Base-by-base conservation (phyloP, 768 basidiomycete genomes). In the Lenzites betulinus region DNA sequence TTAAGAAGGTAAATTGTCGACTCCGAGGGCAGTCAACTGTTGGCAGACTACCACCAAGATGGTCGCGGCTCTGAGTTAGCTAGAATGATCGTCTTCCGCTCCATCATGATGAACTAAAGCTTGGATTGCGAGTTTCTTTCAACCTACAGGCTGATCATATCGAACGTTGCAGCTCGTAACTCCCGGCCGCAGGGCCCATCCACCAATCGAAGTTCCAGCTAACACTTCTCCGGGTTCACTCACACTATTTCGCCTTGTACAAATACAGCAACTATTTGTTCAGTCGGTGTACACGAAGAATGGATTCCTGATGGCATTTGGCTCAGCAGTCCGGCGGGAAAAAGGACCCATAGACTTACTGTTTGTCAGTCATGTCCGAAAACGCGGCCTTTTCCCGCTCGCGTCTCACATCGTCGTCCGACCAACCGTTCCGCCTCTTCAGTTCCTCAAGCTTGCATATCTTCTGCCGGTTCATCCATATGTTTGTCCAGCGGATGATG, bases 311-410 rank as follows among this genome's bases (percentile, higher is more conserved):
- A 48, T 16, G 16, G 2, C 18, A 4, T 44, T 22, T 43, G 0
- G 23, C 20, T 49, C 35, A 64, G 53, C 35, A 25, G 13, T 51
- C 3, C 25, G 11, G 15, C 7, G 22, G 4, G 22, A n/a, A 33
- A 18, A n/a, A n/a, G n/a, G n/a, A n/a, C n/a, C n/a, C n/a, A n/a
- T 16, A 18, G 41, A 74, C 84, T 71, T 59, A 86, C 83, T 86
- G 80, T 65, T 80, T 82, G 69, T 88, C 86, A 1, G 86, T 87
- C 60, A 86, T 66, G 67, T 88, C 86, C 20, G 81, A 73, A 68
- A 88, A 88, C 12, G 86, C 86, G 48, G 85, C 79, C 48, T 78
- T 76, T 60, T 87, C 83, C 20, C 83, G 76, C 66, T 87, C 84
- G 47, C 78, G 75, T 64, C 79, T 78, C 13, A 88, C 72, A 57